Conservation (phyloP, 176 grass and related monocot genomes). For the Otatea glauca region DNA sequence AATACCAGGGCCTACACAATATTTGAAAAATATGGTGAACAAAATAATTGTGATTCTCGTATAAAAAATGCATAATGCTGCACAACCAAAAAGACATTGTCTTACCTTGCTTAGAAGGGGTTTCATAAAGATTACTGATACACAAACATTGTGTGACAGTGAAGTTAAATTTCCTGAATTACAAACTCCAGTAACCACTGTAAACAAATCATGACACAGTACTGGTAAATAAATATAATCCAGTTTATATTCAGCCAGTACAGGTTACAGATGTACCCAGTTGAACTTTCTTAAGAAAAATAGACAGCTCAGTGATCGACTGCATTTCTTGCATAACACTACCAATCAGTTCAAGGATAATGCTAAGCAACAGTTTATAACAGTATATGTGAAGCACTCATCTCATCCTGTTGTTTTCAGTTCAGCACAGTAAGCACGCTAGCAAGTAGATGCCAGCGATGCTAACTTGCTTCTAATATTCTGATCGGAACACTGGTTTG, state of each 20-base stretch:
- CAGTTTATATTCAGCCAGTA: constrained; percentile 14
- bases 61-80: neutral
- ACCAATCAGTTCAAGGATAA: constrained; percentile 7
- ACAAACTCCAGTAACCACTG: neutral
- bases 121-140: neutral
- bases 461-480: constrained; percentile 5
- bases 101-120: constrained; percentile 14
- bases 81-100: neutral
- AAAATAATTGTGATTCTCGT: neutral
- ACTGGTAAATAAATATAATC: constrained; percentile 20
- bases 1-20: neutral
- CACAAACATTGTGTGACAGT: neutral
- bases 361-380: neutral
- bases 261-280: neutral
- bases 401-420: neutral
- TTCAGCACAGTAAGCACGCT: constrained; percentile 12
- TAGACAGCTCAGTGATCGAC: neutral
- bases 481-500: neutral
- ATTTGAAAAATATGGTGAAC: neutral
- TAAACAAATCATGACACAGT: neutral
- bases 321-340: neutral
- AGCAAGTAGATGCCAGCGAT: neutral
- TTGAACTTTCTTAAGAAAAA: neutral
- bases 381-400: neutral
- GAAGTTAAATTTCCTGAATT: neutral